phyloP scores from a whole-genome alignment of 2,329 filamentous ascomycete genomes.

The Cercospora citrullina region DNA sequence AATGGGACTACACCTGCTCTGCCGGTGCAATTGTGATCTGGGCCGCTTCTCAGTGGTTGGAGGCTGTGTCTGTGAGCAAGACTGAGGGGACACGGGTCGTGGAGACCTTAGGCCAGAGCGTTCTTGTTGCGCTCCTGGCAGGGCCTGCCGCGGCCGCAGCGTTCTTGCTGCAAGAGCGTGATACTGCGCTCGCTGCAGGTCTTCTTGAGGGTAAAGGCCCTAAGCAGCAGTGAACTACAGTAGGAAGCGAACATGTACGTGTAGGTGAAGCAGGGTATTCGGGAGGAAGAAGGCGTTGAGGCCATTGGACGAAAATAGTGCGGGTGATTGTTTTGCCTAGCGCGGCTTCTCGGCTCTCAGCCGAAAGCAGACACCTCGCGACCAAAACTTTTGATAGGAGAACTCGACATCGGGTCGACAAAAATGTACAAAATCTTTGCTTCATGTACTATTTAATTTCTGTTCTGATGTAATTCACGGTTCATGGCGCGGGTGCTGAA shows the following conservation, averaged over 20 bases:
- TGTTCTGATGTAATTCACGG: slow-evolving; percentile 9
- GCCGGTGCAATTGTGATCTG: slow-evolving; percentile 25
- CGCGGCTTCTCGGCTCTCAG: slow-evolving; percentile 2
- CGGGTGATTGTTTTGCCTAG: slow-evolving; percentile 7
- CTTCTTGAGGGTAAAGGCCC: not conserved
- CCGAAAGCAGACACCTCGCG: not conserved
- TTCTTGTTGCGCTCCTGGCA: slow-evolving; percentile 21
- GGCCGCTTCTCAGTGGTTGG: slow-evolving; percentile 23
- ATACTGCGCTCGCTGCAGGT: slow-evolving; percentile 17
- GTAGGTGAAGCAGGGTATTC: not conserved
- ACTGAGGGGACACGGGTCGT: slow-evolving; percentile 2
- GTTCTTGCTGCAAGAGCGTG: slow-evolving; percentile 28
- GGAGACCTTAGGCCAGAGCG: slow-evolving; percentile 17
- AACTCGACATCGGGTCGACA: slow-evolving; percentile 3
- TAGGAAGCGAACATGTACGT: not conserved
- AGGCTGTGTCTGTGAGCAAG: slow-evolving; percentile 11
- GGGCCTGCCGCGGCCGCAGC: slow-evolving; percentile 29
- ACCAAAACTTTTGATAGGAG: slow-evolving; percentile 17
- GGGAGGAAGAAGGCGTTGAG: not conserved
- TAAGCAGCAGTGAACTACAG: slow-evolving; percentile 5
- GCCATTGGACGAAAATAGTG: not conserved
- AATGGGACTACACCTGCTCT: slow-evolving; percentile 30
- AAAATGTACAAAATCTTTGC: slow-evolving; percentile 5
- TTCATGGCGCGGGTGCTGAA: slow-evolving; percentile 13
- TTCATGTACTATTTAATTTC: slow-evolving; percentile 6